These are phyloP conservation scores for Plantago elongata DNA, from an alignment of 257 asterid genomes.

Conservation along the genomic window DNA sequence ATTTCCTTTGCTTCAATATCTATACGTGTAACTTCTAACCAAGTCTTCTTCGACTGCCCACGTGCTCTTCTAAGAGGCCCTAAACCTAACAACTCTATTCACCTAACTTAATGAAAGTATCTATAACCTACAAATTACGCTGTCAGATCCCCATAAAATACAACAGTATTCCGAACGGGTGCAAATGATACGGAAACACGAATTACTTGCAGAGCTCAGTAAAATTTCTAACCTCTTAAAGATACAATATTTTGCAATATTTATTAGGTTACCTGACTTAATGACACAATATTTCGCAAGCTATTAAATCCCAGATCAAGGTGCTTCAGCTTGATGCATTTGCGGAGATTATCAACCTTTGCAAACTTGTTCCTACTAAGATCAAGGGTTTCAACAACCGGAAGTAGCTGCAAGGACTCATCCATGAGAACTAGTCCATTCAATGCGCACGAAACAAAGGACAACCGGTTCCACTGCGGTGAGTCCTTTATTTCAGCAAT, in stretches of 20 bases:
- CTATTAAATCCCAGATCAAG: constrained; percentile 90
- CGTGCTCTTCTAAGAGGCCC: no score
- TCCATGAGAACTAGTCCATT: constrained; percentile 89
- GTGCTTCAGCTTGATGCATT: constrained; percentile 74
- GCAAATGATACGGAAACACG: no score
- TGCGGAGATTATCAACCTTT: constrained; percentile 82
- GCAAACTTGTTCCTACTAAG: constrained; percentile 88
- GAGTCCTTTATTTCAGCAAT: constrained; percentile 81
- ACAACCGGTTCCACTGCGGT: constrained; percentile 78
- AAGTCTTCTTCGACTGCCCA: no score
- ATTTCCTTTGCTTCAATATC: no score
- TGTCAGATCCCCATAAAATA: no score
- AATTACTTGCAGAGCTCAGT: no score
- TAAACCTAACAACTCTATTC: no score
- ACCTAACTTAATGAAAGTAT: not conserved
- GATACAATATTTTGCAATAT: not conserved
- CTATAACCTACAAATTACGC: no score
- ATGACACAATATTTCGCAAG: constrained; percentile 72
- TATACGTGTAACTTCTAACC: no score
- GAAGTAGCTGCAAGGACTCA: constrained; percentile 93
- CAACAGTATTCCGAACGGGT: no score
- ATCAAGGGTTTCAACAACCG: constrained; percentile 85
- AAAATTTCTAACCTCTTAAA: not conserved
- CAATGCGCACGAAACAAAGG: constrained; percentile 83
- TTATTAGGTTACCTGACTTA: constrained; percentile 56